These are phyloP conservation scores for Aspergillus sp. DNA, from an alignment of 2,329 filamentous ascomycete genomes.

Conservation along the genomic window DNA sequence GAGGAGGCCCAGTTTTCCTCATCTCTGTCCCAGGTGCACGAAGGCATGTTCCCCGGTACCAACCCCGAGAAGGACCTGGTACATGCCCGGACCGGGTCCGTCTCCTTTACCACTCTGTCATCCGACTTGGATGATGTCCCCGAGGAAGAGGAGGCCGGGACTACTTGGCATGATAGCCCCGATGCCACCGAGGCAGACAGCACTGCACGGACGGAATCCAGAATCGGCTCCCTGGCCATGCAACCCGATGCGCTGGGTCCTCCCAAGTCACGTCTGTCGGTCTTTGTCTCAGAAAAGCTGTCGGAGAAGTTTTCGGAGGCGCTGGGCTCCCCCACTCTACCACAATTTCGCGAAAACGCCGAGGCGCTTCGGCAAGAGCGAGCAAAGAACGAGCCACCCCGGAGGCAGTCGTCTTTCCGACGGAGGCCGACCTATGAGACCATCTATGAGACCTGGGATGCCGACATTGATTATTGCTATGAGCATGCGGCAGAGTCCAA, in stretches of 20 bases:
- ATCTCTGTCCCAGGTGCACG: slow-evolving; percentile 21
- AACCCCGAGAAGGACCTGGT: slow-evolving; percentile 36
- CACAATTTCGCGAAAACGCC: slow-evolving; percentile 20
- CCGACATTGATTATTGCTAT: slow-evolving; percentile 62
- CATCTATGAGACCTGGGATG: slow-evolving; percentile 54
- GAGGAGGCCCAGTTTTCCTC: slow-evolving; percentile 11
- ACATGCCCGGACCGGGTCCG: slow-evolving; percentile 37
- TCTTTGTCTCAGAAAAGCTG: slow-evolving; percentile 30
- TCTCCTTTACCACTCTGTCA: slow-evolving; percentile 40
- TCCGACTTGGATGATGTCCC: slow-evolving; percentile 45
- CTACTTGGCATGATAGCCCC: slow-evolving; percentile 30
- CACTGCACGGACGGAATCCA: slow-evolving; percentile 19
- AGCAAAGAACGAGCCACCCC: slow-evolving; percentile 13
- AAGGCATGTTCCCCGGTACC: slow-evolving; percentile 27
- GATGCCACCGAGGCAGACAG: slow-evolving; percentile 16
- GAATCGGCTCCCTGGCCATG: slow-evolving; percentile 11
- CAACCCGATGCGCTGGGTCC: slow-evolving; percentile 11
- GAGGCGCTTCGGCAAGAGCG: slow-evolving; percentile 15
- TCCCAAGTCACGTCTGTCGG: slow-evolving; percentile 29
- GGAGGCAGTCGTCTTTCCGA: slow-evolving; percentile 13
- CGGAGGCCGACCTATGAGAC: slow-evolving; percentile 24
- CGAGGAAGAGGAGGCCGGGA: slow-evolving; percentile 42
- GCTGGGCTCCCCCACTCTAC: slow-evolving; percentile 41
- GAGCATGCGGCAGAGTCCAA: slow-evolving; percentile 60
- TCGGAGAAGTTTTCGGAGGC: slow-evolving; percentile 45